Evolutionary conservation across 257 asterid genomes (phyloP), one percentile per base, ranked within the genome.

Genomic region (Nicotiana attenuata): DNA sequence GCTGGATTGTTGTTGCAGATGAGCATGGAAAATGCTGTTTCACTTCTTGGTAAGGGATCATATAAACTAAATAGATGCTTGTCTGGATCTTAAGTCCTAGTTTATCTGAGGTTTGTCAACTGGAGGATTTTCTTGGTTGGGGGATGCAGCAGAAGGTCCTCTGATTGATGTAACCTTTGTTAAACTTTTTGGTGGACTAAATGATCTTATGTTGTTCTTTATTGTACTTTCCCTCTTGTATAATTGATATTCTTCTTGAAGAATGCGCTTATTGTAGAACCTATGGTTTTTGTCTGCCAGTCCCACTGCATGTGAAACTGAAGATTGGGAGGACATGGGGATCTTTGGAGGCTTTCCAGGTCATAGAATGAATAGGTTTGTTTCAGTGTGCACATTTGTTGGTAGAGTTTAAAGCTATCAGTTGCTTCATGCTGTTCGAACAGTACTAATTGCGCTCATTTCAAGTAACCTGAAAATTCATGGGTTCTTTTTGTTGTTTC

Each of bases 271-370:
- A 82, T 53, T n/a, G 35, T 66, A 53, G 35, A 45, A 26, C 55
- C 66, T 76, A 57, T 55, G 52, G 53, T 81, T 64, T 29, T 81
- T 81, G 67, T 87, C 38, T 81, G 81, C 87, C 93, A 96, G 99
- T 96, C 85, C 97, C 99, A 65, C 89, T 96, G 87, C 97, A 90
- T 55, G 98, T 96, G 80, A 93, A 93, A 89, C 78, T 96, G 84
- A 93, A 92, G 90, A 89, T 91, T 19, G 98, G 99, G 81, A 93
- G 80, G 86, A 96, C 99, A 10, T 96, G 98, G 97, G 99, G 99
- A 45, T 90, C 97, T 50, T 81, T 96, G 92, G 96, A 92, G 84
- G 93, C 96, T 81, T 90, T 96, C 85, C 86, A 84, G 81, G 90
- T 82, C 76, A 88, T 88, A 52, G 57, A 56, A 61, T 56, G 78